Percentiles rank a stretch among this genome's conserved stretches.
Evolutionary conservation across 2,329 filamentous ascomycete genomes (phyloP).

Genomic region (Calonectria pseudoreteaudii): DNA sequence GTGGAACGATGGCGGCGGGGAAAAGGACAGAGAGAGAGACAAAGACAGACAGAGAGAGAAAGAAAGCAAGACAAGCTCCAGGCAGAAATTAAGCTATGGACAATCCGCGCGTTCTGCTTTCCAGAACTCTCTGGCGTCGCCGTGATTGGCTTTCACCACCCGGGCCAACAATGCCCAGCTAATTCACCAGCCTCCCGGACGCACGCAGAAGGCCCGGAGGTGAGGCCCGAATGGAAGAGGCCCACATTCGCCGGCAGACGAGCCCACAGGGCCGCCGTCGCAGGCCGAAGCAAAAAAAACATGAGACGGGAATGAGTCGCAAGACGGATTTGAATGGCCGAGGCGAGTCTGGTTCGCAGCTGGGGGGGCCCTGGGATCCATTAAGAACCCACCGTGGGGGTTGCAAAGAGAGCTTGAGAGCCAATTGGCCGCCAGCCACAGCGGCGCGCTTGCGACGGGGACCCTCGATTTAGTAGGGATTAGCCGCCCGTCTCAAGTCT

Average conservation of each 20-base stretch:
- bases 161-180: not conserved
- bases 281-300: constrained; percentile 27
- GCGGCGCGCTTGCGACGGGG: constrained; percentile 37
- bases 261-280: constrained; percentile 30
- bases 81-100: not conserved
- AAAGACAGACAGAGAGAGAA: not conserved
- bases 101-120: not conserved
- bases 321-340: constrained; percentile 1
- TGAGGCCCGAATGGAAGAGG: constrained; percentile 7
- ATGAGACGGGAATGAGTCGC: constrained; percentile 18
- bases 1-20: not conserved
- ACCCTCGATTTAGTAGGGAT: constrained; percentile 25
- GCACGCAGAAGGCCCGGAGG: not conserved
- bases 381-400: constrained; percentile 14
- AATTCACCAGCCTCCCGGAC: not conserved
- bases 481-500: constrained; percentile 34
- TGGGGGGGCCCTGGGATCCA: not conserved
- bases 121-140: not conserved
- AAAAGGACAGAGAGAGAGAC: not conserved
- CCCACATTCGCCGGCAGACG: constrained; percentile 5
- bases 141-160: not conserved
- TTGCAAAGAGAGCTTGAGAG: constrained; percentile 17
- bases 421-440: constrained; percentile 33
- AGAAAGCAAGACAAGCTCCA: not conserved
- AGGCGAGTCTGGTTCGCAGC: constrained; percentile 18